A percentile compares a stretch with the other conserved stretches of the same genome.
phyloP scores from a whole-genome alignment of 176 grass and related monocot species.

The Ampelocalamus luodianensis region DNA sequence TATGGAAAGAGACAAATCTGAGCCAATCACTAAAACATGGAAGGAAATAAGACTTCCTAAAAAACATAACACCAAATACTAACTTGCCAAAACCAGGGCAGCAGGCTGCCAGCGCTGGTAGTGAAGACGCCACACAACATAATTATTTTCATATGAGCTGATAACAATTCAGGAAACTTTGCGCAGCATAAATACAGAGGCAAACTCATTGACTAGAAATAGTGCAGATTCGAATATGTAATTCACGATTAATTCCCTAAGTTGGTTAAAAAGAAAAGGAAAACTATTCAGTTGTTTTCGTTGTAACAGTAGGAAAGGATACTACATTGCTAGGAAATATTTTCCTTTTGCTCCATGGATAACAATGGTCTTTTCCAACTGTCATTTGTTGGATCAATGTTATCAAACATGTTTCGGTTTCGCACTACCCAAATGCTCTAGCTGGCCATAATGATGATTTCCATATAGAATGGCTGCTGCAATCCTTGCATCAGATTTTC shows the following conservation, averaged over 20 bases:
- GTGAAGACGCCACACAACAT: no score
- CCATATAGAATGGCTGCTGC: not conserved
- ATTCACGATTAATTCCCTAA: not conserved
- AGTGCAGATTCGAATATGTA: not conserved
- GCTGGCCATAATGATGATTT: not conserved
- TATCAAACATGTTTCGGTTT: not conserved
- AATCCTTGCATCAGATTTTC: not conserved
- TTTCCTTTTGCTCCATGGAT: not conserved
- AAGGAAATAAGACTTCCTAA: no score
- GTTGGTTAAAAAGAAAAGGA: constrained; percentile 16
- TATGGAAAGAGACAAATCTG: no score
- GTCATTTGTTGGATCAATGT: not conserved
- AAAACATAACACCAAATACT: no score
- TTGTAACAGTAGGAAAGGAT: not conserved
- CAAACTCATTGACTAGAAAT: not conserved
- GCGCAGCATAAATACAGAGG: not conserved
- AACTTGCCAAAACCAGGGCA: no score
- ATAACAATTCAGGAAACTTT: not conserved
- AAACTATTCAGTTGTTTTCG: not conserved
- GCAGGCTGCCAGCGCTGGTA: no score
- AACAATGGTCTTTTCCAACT: not conserved
- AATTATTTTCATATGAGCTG: constrained; percentile 11
- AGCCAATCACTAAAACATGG: no score
- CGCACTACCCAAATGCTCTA: not conserved
- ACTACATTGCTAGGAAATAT: not conserved